A percentile compares a stretch with the other conserved stretches of the same genome.
phyloP scores from a whole-genome alignment of 2,329 filamentous ascomycete genomes.

The Colletotrichum graminicola region DNA sequence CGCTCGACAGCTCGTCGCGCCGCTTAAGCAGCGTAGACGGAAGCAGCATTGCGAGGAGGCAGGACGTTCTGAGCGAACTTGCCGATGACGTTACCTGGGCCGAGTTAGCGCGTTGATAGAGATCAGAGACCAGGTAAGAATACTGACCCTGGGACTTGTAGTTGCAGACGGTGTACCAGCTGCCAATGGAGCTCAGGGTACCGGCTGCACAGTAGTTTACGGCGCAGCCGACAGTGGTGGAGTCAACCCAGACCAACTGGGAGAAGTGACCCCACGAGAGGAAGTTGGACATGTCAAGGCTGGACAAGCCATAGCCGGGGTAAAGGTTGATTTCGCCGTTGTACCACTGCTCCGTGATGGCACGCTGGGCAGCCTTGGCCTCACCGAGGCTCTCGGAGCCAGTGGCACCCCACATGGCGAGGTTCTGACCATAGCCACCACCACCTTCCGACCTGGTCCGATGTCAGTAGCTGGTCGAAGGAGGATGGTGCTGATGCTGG shows the following conservation, averaged over 20 bases:
- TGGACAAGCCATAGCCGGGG: constrained; percentile 68
- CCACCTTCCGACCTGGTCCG: constrained; percentile 64
- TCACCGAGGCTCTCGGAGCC: constrained; percentile 59
- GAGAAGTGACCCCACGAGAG: constrained; percentile 71
- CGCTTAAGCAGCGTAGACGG: constrained; percentile 44
- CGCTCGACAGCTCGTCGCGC: neutral
- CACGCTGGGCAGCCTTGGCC: constrained; percentile 70
- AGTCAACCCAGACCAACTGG: constrained; percentile 58
- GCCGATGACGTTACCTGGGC: constrained; percentile 65
- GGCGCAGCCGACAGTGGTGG: constrained; percentile 64
- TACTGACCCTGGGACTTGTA: constrained; percentile 79
- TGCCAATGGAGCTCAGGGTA: constrained; percentile 62
- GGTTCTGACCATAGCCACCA: constrained; percentile 89
- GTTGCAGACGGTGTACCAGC: constrained; percentile 91
- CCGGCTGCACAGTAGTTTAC: constrained; percentile 75
- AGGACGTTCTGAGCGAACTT: constrained; percentile 64
- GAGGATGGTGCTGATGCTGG: constrained; percentile 41
- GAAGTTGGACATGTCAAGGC: constrained; percentile 73
- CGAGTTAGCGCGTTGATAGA: constrained; percentile 38
- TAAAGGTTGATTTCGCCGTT: constrained; percentile 76
- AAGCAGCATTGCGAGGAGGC: constrained; percentile 53
- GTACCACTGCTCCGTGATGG: constrained; percentile 90
- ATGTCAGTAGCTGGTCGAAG: constrained; percentile 29
- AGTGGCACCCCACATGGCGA: constrained; percentile 73
- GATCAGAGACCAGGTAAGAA: neutral